Conservation (phyloP, 2,329 filamentous ascomycete genomes). For the Ploettnerulaceae sp. region DNA sequence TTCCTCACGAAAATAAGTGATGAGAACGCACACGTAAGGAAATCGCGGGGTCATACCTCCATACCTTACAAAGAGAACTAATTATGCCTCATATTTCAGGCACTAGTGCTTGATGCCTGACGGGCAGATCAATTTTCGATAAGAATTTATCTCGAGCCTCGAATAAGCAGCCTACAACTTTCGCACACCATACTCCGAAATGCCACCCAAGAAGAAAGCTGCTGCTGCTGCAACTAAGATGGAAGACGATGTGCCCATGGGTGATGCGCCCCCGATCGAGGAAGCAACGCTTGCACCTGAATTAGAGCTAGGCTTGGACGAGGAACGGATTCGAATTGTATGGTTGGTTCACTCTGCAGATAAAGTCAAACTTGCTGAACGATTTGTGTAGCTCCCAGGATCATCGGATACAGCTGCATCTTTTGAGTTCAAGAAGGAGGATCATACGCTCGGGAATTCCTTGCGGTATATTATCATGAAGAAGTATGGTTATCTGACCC, state of each 20-base stretch:
- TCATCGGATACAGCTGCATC: slow-evolving; percentile 84
- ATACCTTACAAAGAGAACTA: too few species aligned
- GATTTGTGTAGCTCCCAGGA: slow-evolving; percentile 63
- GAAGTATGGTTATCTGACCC: slow-evolving; percentile 60
- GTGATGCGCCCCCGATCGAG: slow-evolving; percentile 19
- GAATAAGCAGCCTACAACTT: not conserved
- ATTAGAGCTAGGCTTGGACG: slow-evolving; percentile 12
- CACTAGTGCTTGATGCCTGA: too few species aligned
- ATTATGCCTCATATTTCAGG: too few species aligned
- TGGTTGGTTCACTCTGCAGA: slow-evolving; percentile 5
- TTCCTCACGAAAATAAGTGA: too few species aligned
- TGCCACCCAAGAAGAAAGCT: slow-evolving; percentile 27
- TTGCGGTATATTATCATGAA: slow-evolving; percentile 97
- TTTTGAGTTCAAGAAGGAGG: slow-evolving; percentile 90
- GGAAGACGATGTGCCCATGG: slow-evolving; percentile 27
- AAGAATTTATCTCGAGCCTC: slow-evolving; percentile 8
- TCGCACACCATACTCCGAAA: slow-evolving; percentile 9
- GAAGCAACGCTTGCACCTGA: slow-evolving; percentile 4
- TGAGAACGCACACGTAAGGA: too few species aligned
- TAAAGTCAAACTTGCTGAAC: not conserved
- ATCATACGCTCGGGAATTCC: slow-evolving; percentile 93
- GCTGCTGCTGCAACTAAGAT: slow-evolving; percentile 10
- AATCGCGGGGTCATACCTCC: too few species aligned
- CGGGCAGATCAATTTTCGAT: not conserved
- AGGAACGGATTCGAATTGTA: slow-evolving; percentile 30